A percentile compares a stretch with the other conserved stretches of the same genome.
phyloP scores from a whole-genome alignment of 2,329 filamentous ascomycete species.

The Ascochyta koolunga region DNA sequence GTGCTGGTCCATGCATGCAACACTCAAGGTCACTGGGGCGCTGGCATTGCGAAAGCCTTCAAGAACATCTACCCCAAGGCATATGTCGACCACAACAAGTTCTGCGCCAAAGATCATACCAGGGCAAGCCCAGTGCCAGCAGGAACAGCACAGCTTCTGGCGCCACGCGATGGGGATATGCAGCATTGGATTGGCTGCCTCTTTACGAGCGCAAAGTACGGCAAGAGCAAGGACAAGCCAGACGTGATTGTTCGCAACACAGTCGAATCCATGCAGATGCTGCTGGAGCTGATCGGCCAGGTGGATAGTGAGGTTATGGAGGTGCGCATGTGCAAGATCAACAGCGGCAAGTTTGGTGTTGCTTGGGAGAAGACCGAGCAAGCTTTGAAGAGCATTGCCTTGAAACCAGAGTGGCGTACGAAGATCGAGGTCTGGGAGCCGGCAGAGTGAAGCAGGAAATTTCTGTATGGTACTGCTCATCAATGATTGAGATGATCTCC shows the following conservation, averaged over 20 bases:
- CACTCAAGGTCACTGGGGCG: conserved; percentile 62
- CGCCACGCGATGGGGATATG: conserved; percentile 50
- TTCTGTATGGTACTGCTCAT: not conserved
- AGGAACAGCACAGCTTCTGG: conserved; percentile 61
- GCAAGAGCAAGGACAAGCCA: conserved; percentile 51
- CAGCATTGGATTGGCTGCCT: conserved; percentile 64
- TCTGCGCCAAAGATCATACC: conserved; percentile 51
- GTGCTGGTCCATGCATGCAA: conserved; percentile 67
- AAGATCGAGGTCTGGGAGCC: conserved; percentile 38
- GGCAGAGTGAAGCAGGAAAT: not conserved
- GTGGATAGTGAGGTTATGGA: conserved; percentile 26
- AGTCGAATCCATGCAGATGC: conserved; percentile 53
- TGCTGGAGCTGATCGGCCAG: conserved; percentile 52
- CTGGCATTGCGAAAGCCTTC: conserved; percentile 63
- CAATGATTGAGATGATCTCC: not conserved
- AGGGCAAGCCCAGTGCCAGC: conserved; percentile 36
- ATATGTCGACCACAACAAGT: conserved; percentile 53
- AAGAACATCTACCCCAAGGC: conserved; percentile 58
- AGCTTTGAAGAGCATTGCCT: conserved; percentile 45
- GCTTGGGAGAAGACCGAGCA: conserved; percentile 58
- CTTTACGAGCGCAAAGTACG: conserved; percentile 61
- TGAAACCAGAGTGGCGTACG: conserved; percentile 29
- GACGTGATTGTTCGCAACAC: conserved; percentile 58
- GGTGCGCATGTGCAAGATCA: conserved; percentile 61
- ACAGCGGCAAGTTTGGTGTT: conserved; percentile 63